Conservation (phyloP, 176 grass and related monocot genomes). For the Pontederia paniculata region DNA sequence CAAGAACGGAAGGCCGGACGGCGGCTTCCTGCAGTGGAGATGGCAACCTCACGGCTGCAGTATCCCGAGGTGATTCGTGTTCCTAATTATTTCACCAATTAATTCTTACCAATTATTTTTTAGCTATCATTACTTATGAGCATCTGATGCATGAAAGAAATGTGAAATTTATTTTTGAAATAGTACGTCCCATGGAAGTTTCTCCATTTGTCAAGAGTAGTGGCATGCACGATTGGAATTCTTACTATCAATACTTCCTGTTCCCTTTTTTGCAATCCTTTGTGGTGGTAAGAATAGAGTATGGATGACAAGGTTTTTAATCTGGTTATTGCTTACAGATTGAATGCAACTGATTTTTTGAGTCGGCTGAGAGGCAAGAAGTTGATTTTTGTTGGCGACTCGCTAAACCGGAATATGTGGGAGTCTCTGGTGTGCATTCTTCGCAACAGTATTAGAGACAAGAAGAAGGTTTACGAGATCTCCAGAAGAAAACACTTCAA, state of each 20-base stretch:
- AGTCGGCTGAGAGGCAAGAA: conserved; percentile 71
- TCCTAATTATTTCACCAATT: background rate
- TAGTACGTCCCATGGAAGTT: too few species aligned
- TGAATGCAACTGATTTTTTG: conserved; percentile 58
- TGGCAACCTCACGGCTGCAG: conserved; percentile 68
- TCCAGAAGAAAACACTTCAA: conserved; percentile 71
- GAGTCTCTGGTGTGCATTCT: conserved; percentile 88
- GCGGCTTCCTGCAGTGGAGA: conserved; percentile 61
- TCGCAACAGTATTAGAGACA: conserved; percentile 48
- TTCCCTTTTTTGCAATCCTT: background rate
- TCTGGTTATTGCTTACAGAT: conserved; percentile 22
- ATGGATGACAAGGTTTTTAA: background rate
- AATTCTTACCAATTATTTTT: too few species aligned
- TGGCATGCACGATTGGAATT: too few species aligned
- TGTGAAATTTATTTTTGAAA: too few species aligned
- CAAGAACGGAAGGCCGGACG: conserved; percentile 70
- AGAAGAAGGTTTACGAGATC: conserved; percentile 51
- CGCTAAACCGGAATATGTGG: conserved; percentile 94
- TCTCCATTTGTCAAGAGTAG: too few species aligned
- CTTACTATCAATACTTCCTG: background rate
- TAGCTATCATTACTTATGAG: too few species aligned
- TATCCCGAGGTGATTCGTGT: conserved; percentile 42
- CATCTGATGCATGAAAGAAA: too few species aligned
- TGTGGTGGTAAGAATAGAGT: background rate
- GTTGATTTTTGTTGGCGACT: conserved; percentile 89